phyloP scores from a whole-genome alignment of 2,329 filamentous ascomycete genomes.

The Nigrospora osmanthi region DNA sequence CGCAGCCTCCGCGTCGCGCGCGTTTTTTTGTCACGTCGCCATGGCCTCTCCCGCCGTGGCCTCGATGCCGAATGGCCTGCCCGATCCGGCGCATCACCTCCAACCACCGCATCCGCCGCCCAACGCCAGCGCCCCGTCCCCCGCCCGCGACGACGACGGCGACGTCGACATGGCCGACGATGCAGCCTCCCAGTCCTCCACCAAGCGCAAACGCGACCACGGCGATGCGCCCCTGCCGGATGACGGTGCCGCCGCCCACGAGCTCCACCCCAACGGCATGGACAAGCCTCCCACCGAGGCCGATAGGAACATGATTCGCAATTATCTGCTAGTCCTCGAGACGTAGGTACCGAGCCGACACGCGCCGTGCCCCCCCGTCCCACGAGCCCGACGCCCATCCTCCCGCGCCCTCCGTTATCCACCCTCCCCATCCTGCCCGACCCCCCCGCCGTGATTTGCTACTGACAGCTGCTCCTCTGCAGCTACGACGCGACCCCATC shows the following conservation, averaged over 20 bases:
- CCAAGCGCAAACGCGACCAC: conserved; percentile 24
- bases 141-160: conserved; percentile 3
- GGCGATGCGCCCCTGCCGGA: conserved; percentile 11
- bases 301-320: conserved; percentile 9
- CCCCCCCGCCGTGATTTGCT: background rate
- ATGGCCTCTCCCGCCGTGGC: conserved; percentile 2
- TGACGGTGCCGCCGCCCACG: conserved; percentile 5
- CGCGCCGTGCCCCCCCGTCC: background rate
- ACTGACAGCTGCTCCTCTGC: conserved; percentile 1
- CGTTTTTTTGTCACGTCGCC: no score
- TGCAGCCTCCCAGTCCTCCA: conserved; percentile 13
- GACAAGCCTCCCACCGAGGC: conserved; percentile 8
- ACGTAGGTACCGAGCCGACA: conserved; percentile 13
- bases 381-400: background rate
- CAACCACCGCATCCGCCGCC: background rate
- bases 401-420: background rate
- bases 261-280: conserved; percentile 8
- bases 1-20: no score
- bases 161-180: conserved; percentile 11
- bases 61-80: background rate
- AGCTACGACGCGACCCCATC: conserved; percentile 49
- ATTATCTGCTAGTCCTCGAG: conserved; percentile 20
- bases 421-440: background rate
- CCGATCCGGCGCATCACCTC: background rate
- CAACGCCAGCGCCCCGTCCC: background rate